These are phyloP conservation scores for Globisporangium yorkense DNA, from an alignment of 352 stramenopile genomes.

Conservation along the genomic window DNA sequence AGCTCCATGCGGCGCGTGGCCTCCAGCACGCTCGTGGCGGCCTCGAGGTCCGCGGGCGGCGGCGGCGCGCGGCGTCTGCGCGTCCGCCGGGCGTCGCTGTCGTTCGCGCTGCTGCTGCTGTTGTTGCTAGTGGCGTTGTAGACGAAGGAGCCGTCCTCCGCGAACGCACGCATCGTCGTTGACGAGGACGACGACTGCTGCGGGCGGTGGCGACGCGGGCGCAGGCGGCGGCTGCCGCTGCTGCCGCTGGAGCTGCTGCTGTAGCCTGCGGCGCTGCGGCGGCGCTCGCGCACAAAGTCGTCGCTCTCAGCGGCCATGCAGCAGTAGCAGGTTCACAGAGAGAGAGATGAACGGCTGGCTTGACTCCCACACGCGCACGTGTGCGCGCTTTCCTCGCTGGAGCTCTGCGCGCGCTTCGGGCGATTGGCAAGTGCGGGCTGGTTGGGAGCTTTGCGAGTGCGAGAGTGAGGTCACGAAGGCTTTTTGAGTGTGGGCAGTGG, in stretches of 20 bases:
- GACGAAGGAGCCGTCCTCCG: slow-evolving; percentile 11
- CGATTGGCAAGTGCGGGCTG: not conserved
- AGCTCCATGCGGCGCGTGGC: slow-evolving; percentile 37
- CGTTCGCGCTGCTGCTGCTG: not conserved
- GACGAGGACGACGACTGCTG: not conserved
- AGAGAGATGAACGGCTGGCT: too few relatives aligned
- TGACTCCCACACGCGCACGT: not conserved
- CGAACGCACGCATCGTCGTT: slow-evolving; percentile 9
- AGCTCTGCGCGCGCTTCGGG: not conserved
- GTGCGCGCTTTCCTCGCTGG: not conserved
- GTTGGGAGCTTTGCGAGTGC: not conserved
- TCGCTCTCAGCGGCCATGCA: slow-evolving; percentile 9
- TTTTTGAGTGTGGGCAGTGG: not conserved
- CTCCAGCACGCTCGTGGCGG: slow-evolving; percentile 32
- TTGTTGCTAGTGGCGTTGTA: slow-evolving; percentile 1
- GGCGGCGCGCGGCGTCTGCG: slow-evolving; percentile 9
- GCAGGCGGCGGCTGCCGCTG: not conserved
- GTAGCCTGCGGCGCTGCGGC: not conserved
- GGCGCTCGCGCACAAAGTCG: slow-evolving; percentile 2
- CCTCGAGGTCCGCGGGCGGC: slow-evolving; percentile 29
- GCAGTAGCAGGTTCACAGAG: not conserved
- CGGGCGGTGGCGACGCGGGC: too few relatives aligned
- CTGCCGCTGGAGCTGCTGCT: slow-evolving; percentile 6
- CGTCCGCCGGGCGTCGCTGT: not conserved
- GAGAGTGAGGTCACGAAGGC: too few relatives aligned